Conservation (phyloP, 164 flowering plant genomes). For the Berberis vulgaris region DNA sequence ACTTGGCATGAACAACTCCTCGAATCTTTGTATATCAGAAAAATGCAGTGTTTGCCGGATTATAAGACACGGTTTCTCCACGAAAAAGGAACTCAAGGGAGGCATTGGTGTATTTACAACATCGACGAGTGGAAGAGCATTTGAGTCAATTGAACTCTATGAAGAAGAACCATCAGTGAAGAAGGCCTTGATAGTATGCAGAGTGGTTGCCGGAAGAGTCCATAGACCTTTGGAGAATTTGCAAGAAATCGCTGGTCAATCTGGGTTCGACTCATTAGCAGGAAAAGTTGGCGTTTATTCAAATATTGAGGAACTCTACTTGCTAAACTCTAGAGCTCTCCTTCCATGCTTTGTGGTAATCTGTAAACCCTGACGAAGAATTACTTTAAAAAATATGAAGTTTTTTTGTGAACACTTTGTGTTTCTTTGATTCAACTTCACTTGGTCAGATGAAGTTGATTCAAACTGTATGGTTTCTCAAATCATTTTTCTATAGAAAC, state of each 20-base stretch:
- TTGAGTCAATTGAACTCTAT: constrained; percentile 27
- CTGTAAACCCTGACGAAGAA: constrained; percentile 40
- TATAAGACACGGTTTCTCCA: constrained; percentile 36
- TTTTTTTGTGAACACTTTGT: background rate
- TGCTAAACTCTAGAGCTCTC: constrained; percentile 63
- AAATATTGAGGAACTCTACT: constrained; percentile 70
- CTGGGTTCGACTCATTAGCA: constrained; percentile 61
- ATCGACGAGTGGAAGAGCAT: constrained; percentile 55
- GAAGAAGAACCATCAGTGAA: constrained; percentile 23
- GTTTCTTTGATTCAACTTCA: background rate
- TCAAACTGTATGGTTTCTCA: background rate
- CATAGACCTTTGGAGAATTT: constrained; percentile 49
- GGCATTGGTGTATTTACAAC: constrained; percentile 58
- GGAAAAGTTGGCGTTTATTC: constrained; percentile 64
- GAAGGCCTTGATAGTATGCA: constrained; percentile 50
- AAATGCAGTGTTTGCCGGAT: constrained; percentile 43
- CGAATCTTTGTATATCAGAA: constrained; percentile 39
- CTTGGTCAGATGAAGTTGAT: background rate
- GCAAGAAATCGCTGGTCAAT: constrained; percentile 41
- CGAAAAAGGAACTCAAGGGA: constrained; percentile 31
- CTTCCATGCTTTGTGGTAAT: constrained; percentile 86
- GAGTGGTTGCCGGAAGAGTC: constrained; percentile 62
- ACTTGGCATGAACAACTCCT: constrained; percentile 35
- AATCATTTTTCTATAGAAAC: background rate
- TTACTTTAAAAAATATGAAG: background rate